A percentile compares a stretch with the other conserved stretches of the same genome.
These are phyloP conservation scores for Pythium sukuiense DNA, from an alignment of 352 stramenopile genomes.

Conservation along the genomic window DNA sequence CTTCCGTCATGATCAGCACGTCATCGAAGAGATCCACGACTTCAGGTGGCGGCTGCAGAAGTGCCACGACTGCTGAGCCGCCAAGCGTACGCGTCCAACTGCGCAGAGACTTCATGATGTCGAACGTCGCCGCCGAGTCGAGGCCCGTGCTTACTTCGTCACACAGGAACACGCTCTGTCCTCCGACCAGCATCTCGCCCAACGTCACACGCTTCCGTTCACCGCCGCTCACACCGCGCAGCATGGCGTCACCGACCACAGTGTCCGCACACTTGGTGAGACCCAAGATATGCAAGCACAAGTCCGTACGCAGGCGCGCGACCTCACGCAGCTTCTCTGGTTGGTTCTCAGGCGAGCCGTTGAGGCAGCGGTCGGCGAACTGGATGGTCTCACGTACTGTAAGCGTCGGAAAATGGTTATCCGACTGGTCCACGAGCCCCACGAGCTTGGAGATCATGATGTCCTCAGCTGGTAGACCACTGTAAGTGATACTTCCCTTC, in stretches of 20 bases:
- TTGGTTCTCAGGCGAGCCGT: conserved; percentile 43
- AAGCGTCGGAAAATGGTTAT: conserved; percentile 86
- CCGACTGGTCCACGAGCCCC: conserved; percentile 64
- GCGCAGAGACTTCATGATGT: conserved; percentile 72
- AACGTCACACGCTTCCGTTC: conserved; percentile 86
- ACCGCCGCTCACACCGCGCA: conserved; percentile 87
- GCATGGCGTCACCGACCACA: conserved; percentile 81
- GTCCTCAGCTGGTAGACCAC: conserved; percentile 38
- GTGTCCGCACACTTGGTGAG: conserved; percentile 81
- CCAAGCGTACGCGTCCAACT: conserved; percentile 34
- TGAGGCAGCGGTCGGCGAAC: conserved; percentile 91
- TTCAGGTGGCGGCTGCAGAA: conserved; percentile 69
- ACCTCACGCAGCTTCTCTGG: conserved; percentile 65
- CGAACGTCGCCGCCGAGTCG: conserved; percentile 88
- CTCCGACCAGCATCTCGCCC: conserved; percentile 88
- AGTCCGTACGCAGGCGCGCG: conserved; percentile 46
- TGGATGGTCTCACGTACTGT: conserved; percentile 94
- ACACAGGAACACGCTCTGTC: conserved; percentile 64
- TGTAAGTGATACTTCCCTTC: conserved; percentile 52
- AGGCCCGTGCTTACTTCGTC: conserved; percentile 92
- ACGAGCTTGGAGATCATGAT: conserved; percentile 63
- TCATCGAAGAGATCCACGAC: conserved; percentile 93
- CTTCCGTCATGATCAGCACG: conserved; percentile 84
- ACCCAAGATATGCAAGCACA: conserved; percentile 64
- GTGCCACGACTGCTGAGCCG: conserved; percentile 37